phyloP scores from a whole-genome alignment of 345 rosid species.

The Aquilaria yunnanensis region DNA sequence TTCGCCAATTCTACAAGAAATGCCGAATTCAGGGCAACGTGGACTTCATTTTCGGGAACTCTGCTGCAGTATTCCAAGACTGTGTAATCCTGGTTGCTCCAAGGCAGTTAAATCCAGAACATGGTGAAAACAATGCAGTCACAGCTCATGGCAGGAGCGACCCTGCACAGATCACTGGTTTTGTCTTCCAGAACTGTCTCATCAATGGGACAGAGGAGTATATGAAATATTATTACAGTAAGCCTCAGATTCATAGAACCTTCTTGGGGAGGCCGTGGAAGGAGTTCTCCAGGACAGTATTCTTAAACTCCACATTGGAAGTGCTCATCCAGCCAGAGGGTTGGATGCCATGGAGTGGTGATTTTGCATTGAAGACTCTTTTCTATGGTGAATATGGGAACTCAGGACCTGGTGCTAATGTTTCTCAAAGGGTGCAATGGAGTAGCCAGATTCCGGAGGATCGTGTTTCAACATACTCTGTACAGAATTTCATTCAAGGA shows the following conservation, averaged over 20 bases:
- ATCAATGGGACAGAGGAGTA: slow-evolving; percentile 78
- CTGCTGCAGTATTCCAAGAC: slow-evolving; percentile 76
- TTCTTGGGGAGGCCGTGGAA: slow-evolving; percentile 96
- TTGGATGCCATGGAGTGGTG: slow-evolving; percentile 82
- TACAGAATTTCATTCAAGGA: slow-evolving; percentile 82
- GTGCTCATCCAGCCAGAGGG: slow-evolving; percentile 57
- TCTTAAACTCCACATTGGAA: slow-evolving; percentile 46
- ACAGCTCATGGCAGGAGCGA: slow-evolving; percentile 92
- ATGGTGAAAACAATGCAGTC: slow-evolving; percentile 67
- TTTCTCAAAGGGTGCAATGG: slow-evolving; percentile 60
- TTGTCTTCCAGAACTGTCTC: slow-evolving; percentile 61
- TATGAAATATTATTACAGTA: slow-evolving; percentile 46
- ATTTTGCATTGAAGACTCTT: slow-evolving; percentile 63
- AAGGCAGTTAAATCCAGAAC: slow-evolving; percentile 60
- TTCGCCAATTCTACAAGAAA: slow-evolving; percentile 79
- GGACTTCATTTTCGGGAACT: slow-evolving; percentile 89
- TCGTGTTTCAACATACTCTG: slow-evolving; percentile 45
- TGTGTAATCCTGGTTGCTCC: slow-evolving; percentile 56
- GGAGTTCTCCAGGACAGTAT: slow-evolving; percentile 80
- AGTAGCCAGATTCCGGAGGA: slow-evolving; percentile 60
- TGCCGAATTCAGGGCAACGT: slow-evolving; percentile 86
- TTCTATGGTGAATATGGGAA: slow-evolving; percentile 78
- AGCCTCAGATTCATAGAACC: slow-evolving; percentile 59
- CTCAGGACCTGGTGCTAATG: slow-evolving; percentile 54
- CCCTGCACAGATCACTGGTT: slow-evolving; percentile 74